Evolutionary conservation across 2,329 filamentous ascomycete species (phyloP).

Genomic region (Tolypocladium pustulatum): DNA sequence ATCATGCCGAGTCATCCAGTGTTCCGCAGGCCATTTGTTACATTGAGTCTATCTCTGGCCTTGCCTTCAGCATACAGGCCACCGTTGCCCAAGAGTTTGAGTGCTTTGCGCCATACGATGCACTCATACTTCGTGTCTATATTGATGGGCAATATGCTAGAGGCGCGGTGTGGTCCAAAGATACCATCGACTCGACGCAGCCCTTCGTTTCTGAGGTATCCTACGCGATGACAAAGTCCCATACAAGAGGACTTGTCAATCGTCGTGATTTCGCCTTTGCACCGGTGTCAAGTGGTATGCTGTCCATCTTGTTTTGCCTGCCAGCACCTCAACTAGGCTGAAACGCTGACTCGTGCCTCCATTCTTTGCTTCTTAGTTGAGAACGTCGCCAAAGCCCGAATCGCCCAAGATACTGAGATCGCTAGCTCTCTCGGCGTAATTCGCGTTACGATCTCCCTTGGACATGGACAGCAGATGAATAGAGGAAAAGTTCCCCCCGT

Average conservation of each 20-base stretch:
- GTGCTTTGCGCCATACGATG: accelerated
- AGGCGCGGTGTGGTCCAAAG: accelerated
- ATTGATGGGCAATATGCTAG: slow-evolving; percentile 7
- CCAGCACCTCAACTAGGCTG: no score
- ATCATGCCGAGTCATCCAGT: no score
- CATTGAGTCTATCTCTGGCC: slow-evolving; percentile 12
- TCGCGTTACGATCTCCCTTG: not conserved
- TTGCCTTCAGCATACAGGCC: slow-evolving; percentile 8
- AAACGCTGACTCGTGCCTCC: not conserved
- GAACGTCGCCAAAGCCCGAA: not conserved
- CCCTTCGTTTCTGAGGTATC: not conserved
- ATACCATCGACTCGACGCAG: no score
- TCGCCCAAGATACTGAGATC: not conserved
- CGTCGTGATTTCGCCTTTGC: slow-evolving; percentile 7
- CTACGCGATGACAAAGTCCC: not conserved
- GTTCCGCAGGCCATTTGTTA: slow-evolving; percentile 5
- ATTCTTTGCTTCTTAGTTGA: slow-evolving; percentile 2
- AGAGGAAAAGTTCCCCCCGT: not conserved
- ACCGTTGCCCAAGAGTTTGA: not conserved
- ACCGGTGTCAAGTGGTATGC: slow-evolving; percentile 5
- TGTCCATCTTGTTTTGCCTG: not conserved
- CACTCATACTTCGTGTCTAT: accelerated
- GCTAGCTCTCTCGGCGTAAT: slow-evolving; percentile 9
- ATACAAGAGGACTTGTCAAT: not conserved
- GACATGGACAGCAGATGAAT: accelerated